Evolutionary conservation across 2,329 filamentous ascomycete species (phyloP).

Genomic region (Cladosporium phlei): DNA sequence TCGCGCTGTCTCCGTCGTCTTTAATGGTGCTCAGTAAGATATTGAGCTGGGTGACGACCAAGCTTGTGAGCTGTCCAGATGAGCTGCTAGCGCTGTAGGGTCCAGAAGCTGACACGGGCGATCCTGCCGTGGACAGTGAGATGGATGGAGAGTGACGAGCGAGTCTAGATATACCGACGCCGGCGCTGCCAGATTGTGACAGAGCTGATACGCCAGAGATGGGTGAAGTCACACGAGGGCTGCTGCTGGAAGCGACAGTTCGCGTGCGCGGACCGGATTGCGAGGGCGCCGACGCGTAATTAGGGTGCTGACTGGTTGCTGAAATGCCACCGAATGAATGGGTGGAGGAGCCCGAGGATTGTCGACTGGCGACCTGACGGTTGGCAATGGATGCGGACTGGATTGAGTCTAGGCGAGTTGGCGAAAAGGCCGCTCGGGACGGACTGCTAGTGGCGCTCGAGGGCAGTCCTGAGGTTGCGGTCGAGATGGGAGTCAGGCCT

Average conservation of each 20-base stretch:
- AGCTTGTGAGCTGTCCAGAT: conserved; percentile 65
- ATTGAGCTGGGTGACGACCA: conserved; percentile 92
- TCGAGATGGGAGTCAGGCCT: conserved; percentile 55
- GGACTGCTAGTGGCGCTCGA: conserved; percentile 45
- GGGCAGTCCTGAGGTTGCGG: conserved; percentile 37
- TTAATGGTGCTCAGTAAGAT: conserved; percentile 90
- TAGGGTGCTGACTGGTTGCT: conserved; percentile 48
- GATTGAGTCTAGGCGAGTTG: conserved; percentile 50
- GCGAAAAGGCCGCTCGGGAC: conserved; percentile 48
- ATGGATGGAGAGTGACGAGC: conserved; percentile 57
- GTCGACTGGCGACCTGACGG: conserved; percentile 49
- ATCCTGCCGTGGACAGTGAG: conserved; percentile 29
- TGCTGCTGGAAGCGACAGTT: conserved; percentile 50
- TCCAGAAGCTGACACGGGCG: conserved; percentile 46
- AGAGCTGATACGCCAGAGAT: conserved; percentile 49
- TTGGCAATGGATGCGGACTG: conserved; percentile 47
- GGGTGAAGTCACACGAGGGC: conserved; percentile 53
- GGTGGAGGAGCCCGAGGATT: conserved; percentile 51
- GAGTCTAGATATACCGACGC: conserved; percentile 52
- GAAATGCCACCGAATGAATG: conserved; percentile 48
- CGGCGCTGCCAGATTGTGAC: conserved; percentile 46
- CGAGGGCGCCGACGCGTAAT: conserved; percentile 48
- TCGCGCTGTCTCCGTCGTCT: conserved; percentile 83
- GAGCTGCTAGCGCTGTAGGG: conserved; percentile 38
- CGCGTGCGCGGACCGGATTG: conserved; percentile 54